phyloP scores from a whole-genome alignment of 163 green algal genomes.

The Scenedesmus sp. region DNA sequence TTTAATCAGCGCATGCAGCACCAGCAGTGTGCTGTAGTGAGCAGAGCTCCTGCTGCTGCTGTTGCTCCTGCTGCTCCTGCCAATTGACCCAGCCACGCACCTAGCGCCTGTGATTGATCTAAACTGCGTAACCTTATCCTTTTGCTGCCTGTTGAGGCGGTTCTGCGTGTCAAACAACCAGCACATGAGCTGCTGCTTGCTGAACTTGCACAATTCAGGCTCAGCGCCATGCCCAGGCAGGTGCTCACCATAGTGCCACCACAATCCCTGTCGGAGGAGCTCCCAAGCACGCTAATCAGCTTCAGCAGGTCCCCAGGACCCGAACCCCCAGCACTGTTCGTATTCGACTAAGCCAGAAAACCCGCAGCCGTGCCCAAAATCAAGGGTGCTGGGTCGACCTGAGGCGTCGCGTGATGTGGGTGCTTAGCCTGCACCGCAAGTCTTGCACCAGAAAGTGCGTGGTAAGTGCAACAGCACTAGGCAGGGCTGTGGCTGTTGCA shows the following conservation, averaged over 20 bases:
- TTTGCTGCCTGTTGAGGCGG: conserved; percentile 67
- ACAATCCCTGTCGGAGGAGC: background rate
- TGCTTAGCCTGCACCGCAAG: background rate
- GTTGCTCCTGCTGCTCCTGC: background rate
- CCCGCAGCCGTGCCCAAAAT: background rate
- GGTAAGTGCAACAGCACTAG: background rate
- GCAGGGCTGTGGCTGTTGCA: background rate
- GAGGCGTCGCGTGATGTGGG: background rate
- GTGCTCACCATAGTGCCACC: conserved; percentile 10
- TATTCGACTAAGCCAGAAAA: background rate
- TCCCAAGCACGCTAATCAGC: background rate
- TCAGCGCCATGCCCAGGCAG: background rate
- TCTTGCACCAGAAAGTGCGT: background rate
- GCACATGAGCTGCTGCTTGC: background rate
- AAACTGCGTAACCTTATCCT: conserved; percentile 76
- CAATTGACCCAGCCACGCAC: background rate
- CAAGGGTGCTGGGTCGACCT: background rate
- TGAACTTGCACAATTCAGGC: background rate
- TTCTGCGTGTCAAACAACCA: conserved; percentile 52
- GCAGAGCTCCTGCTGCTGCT: conserved; percentile 18
- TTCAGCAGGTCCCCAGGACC: background rate
- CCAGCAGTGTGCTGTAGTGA: background rate
- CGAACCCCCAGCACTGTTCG: background rate
- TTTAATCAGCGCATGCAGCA: background rate
- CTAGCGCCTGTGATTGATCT: conserved; percentile 71